phyloP scores from a whole-genome alignment of 768 basidiomycete genomes.

The Tricholoma hemisulphureum region DNA sequence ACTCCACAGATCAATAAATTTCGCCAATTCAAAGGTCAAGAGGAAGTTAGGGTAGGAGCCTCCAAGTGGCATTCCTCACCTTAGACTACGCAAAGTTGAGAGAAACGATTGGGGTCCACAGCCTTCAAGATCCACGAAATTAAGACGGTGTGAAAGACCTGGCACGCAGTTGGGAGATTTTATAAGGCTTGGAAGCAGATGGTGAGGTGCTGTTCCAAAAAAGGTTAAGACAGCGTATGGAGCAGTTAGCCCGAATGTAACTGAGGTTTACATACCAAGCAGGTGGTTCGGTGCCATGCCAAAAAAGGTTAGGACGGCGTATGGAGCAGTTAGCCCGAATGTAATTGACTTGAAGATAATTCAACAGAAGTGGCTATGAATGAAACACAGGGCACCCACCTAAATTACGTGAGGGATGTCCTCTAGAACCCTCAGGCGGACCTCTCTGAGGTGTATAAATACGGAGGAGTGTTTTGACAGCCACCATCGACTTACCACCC shows the following conservation, averaged over 20 bases:
- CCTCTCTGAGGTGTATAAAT: background rate
- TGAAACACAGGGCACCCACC: background rate
- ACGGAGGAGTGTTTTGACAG: background rate
- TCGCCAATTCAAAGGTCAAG: background rate
- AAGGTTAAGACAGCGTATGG: no score
- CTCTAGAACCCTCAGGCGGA: background rate
- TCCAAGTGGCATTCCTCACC: background rate
- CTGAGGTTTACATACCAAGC: no score
- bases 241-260: no score
- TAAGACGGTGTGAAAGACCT: no score
- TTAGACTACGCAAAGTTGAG: background rate
- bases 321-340: background rate
- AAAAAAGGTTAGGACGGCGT: background rate
- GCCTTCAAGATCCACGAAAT: background rate
- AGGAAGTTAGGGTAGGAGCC: background rate
- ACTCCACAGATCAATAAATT: background rate
- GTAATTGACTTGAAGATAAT: background rate
- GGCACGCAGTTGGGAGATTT: no score
- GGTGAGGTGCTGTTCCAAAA: background rate
- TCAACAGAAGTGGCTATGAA: background rate
- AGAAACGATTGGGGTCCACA: background rate
- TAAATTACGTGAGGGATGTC: background rate
- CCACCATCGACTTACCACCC: background rate
- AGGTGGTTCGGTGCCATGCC: background rate
- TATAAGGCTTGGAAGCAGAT: no score